Conservation (phyloP, 352 stramenopile species). For the Phytopythium montanum region DNA sequence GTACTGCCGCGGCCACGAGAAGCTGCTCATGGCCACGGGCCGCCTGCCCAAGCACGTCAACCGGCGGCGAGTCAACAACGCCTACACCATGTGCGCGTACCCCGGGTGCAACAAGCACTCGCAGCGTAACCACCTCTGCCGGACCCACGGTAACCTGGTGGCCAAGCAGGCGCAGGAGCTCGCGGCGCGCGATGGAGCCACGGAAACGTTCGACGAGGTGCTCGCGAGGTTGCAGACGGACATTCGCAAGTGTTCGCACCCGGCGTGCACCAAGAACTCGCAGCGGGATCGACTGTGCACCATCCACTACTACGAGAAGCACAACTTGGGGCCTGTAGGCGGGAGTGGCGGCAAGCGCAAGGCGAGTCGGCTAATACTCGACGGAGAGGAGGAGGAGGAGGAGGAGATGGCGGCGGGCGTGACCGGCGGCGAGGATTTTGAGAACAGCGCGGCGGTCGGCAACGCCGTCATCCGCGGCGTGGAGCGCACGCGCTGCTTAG, state of each 20-base stretch:
- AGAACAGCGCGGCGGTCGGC: constrained; percentile 8
- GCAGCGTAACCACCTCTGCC: constrained; percentile 79
- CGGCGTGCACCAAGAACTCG: constrained; percentile 83
- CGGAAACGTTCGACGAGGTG: constrained; percentile 69
- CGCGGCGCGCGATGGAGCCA: constrained; percentile 31
- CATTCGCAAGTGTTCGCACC: constrained; percentile 70
- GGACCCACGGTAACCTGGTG: constrained; percentile 81
- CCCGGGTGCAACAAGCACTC: constrained; percentile 81
- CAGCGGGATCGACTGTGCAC: constrained; percentile 83
- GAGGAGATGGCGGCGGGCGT: background rate
- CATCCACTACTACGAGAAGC: constrained; percentile 75
- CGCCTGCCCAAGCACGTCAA: constrained; percentile 70
- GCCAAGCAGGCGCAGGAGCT: constrained; percentile 73
- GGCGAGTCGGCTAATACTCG: background rate
- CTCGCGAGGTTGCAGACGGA: constrained; percentile 69
- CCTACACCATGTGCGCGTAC: constrained; percentile 89
- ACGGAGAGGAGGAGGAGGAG: background rate
- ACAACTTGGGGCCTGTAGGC: constrained; percentile 25
- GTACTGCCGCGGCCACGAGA: constrained; percentile 83
- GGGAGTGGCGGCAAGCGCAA: constrained; percentile 13
- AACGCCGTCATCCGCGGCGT: constrained; percentile 26
- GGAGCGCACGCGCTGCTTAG: constrained; percentile 24
- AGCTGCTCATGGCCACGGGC: constrained; percentile 82
- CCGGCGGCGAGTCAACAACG: constrained; percentile 83
- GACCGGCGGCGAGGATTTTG: constrained; percentile 1